Conservation (phyloP, 108 stramenopile species). For the Pseudonitzschia pungens region DNA sequence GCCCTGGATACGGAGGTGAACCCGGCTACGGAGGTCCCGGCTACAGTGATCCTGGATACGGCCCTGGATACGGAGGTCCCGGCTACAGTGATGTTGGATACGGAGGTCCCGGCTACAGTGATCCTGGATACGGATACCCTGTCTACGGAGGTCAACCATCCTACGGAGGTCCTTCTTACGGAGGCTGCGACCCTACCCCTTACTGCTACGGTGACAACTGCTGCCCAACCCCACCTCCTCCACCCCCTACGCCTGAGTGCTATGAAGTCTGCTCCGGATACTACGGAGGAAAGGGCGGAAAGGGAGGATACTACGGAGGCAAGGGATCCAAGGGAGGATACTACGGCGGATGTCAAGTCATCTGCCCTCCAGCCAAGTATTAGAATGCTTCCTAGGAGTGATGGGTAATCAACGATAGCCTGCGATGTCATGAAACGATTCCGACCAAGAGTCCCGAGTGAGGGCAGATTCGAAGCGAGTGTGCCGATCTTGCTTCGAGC, state of each 20-base stretch:
- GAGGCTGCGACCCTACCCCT: neutral
- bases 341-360: constrained; percentile 2
- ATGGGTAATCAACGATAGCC: too few species aligned
- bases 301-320: constrained; percentile 7
- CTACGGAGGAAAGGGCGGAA: constrained; percentile 12
- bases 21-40: neutral
- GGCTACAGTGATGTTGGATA: neutral
- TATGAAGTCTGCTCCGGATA: constrained; percentile 5
- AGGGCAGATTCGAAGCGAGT: too few species aligned
- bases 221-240: neutral
- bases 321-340: neutral
- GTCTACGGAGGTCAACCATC: neutral
- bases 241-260: neutral
- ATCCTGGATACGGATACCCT: neutral
- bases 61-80: neutral
- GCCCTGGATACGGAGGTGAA: neutral
- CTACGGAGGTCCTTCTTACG: neutral
- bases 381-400: too few species aligned
- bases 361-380: neutral
- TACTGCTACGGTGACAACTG: constrained; percentile 6
- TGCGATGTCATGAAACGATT: too few species aligned
- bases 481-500: too few species aligned
- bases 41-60: neutral
- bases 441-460: too few species aligned
- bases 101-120: neutral